Percentiles rank a stretch among this genome's conserved stretches.
Evolutionary conservation across 108 stramenopile species (phyloP).

Genomic region (Skeletonema marinoi): DNA sequence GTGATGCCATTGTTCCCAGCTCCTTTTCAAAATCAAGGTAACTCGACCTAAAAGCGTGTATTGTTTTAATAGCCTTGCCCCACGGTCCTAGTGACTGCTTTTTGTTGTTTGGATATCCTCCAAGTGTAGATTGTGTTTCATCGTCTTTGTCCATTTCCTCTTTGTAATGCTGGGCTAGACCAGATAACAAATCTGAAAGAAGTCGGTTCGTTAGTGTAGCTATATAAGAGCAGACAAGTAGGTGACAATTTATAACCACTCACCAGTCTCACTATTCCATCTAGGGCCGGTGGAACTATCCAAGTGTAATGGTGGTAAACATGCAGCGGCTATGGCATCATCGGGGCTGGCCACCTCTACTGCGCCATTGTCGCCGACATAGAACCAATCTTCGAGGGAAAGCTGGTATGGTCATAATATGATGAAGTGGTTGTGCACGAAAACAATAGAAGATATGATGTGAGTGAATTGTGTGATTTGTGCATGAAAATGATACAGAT

Average conservation of each 20-base stretch:
- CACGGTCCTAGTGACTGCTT: slow-evolving; percentile 24
- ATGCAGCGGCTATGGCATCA: slow-evolving; percentile 47
- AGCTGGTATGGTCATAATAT: slow-evolving; percentile 8
- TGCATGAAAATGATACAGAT: too few species aligned
- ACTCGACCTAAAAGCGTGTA: slow-evolving; percentile 64
- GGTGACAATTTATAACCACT: too few species aligned
- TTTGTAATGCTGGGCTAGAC: slow-evolving; percentile 36
- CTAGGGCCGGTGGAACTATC: slow-evolving; percentile 56
- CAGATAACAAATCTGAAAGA: slow-evolving; percentile 58
- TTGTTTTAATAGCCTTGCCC: slow-evolving; percentile 52
- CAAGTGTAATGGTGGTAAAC: slow-evolving; percentile 70
- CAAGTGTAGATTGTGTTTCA: background rate
- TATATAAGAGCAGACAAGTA: too few species aligned
- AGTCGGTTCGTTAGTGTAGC: too few species aligned
- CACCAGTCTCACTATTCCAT: slow-evolving; percentile 64
- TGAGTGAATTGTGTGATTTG: too few species aligned
- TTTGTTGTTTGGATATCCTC: slow-evolving; percentile 23
- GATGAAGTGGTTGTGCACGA: too few species aligned
- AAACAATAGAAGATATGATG: too few species aligned
- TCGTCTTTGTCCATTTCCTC: slow-evolving; percentile 24
- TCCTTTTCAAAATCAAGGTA: slow-evolving; percentile 70
- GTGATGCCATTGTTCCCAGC: slow-evolving; percentile 32
- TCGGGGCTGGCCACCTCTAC: slow-evolving; percentile 77
- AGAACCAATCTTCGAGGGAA: slow-evolving; percentile 85
- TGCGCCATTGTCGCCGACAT: slow-evolving; percentile 60